Percentiles rank a stretch among this genome's conserved stretches.
Evolutionary conservation across 768 basidiomycete species (phyloP).

Genomic region (Leccinellum luteum): DNA sequence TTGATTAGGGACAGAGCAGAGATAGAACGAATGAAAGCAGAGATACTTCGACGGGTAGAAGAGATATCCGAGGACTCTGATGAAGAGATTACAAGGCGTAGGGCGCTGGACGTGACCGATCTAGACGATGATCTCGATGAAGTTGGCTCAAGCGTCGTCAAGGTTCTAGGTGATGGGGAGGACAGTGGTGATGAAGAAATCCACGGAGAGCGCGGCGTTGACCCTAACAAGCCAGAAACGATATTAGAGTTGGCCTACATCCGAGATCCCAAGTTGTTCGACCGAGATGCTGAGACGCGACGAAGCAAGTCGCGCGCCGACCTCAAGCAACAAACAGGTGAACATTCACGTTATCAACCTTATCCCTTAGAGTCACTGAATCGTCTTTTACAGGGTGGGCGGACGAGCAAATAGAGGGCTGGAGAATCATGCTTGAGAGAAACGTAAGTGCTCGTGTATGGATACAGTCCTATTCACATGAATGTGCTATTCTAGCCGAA

Average conservation of each 20-base stretch:
- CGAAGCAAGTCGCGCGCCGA: conserved; percentile 64
- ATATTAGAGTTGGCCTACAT: conserved; percentile 78
- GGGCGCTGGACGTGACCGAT: conserved; percentile 30
- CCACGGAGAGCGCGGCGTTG: conserved; percentile 25
- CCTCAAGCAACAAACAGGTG: conserved; percentile 68
- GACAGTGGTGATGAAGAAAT: conserved; percentile 40
- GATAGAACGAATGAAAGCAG: conserved; percentile 76
- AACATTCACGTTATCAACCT: conserved; percentile 10
- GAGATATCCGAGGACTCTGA: conserved; percentile 63
- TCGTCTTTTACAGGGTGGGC: conserved; percentile 50
- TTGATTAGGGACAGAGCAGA: conserved; percentile 55
- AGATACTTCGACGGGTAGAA: conserved; percentile 77
- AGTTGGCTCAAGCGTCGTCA: conserved; percentile 40
- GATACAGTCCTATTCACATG: conserved; percentile 9
- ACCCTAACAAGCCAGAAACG: conserved; percentile 46
- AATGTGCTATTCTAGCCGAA: conserved; percentile 47
- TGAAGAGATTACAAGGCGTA: conserved; percentile 40
- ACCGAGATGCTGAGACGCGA: conserved; percentile 70
- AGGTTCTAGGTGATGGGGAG: conserved; percentile 58
- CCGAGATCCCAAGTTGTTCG: conserved; percentile 70
- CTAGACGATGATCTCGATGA: conserved; percentile 57
- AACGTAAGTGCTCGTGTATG: conserved; percentile 54
- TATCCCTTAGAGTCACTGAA: background rate
- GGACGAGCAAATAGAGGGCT: conserved; percentile 90
- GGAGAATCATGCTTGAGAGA: conserved; percentile 85